A percentile compares a stretch with the other conserved stretches of the same genome.
phyloP scores from a whole-genome alignment of 805 yeast species.

The Starmerella potacharoeniae region DNA sequence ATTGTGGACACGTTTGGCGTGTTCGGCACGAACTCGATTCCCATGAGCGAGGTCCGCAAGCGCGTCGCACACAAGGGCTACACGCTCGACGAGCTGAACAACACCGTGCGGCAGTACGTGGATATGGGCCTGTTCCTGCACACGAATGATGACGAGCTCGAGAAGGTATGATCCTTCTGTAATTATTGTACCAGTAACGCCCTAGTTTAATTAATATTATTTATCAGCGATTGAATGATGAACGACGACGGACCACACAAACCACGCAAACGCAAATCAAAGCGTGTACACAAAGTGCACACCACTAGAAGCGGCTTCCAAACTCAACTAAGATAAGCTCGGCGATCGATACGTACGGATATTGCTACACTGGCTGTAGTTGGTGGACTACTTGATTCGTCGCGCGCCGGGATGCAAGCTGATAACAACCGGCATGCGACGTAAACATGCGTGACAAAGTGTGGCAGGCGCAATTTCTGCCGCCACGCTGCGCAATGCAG shows the following conservation, averaged over 20 bases:
- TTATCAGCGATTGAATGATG: not conserved
- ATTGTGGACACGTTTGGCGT: constrained; percentile 40
- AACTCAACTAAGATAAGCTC: no score
- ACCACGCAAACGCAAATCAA: not conserved
- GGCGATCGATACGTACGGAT: no score
- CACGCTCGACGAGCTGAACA: constrained; percentile 64
- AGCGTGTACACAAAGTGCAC: no score
- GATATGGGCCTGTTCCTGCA: constrained; percentile 65
- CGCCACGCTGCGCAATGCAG: no score
- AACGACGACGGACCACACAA: not conserved
- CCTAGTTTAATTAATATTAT: not conserved
- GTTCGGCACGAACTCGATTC: constrained; percentile 29
- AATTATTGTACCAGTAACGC: not conserved
- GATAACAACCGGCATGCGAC: no score
- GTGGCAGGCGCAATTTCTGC: no score
- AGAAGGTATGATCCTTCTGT: constrained; percentile 19
- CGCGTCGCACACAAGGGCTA: constrained; percentile 70
- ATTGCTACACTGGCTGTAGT: no score
- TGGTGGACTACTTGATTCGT: no score
- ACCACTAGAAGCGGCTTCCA: no score
- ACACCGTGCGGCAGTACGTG: constrained; percentile 65
- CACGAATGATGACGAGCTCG: constrained; percentile 51
- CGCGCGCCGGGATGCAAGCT: no score
- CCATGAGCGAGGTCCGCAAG: constrained; percentile 44
- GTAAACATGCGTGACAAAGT: no score